phyloP scores from a whole-genome alignment of 345 rosid genomes.

The Eucalyptus erythrocorys region DNA sequence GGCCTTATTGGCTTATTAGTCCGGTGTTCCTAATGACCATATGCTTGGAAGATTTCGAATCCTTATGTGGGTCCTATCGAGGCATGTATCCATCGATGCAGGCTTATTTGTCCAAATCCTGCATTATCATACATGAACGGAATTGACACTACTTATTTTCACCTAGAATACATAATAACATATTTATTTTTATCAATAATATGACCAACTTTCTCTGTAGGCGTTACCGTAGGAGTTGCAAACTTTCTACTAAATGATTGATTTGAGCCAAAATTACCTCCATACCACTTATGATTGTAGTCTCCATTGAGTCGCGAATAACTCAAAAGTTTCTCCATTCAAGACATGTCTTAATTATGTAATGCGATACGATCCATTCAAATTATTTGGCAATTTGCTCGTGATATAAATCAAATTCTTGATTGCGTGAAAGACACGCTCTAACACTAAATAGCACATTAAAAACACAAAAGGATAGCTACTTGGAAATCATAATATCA shows the following conservation, averaged over 20 bases:
- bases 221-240: neutral
- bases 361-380: neutral
- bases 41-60: neutral
- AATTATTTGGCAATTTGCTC: neutral
- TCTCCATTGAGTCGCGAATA: rapidly evolving
- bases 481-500: too few relatives aligned
- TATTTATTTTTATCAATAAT: neutral
- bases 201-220: neutral
- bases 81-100: neutral
- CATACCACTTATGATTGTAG: neutral
- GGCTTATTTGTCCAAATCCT: neutral
- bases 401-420: too few relatives aligned
- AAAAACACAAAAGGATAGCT: neutral
- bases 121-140: neutral
- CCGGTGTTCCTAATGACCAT: too few relatives aligned
- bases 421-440: neutral
- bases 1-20: neutral
- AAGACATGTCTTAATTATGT: neutral
- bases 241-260: neutral
- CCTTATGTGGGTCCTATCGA: neutral
- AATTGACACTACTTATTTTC: neutral
- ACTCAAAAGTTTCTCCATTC: too few relatives aligned
- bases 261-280: neutral
- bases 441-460: too few relatives aligned
- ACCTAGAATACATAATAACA: neutral